phyloP scores from a whole-genome alignment of 805 yeast genomes.

The Suhomyces vadensis region DNA sequence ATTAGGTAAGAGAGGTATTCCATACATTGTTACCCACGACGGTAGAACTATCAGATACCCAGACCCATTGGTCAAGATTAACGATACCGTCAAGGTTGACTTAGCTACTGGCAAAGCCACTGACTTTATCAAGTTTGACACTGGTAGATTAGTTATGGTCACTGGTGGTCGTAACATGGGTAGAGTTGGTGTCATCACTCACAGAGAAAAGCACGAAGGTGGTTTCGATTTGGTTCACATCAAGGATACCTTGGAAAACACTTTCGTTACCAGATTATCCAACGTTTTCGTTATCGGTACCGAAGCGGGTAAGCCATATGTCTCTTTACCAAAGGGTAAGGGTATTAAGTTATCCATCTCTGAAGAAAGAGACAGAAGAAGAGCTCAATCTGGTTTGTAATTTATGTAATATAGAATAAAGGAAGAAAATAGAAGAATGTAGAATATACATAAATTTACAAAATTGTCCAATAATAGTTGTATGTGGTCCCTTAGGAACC shows the following conservation, averaged over 20 bases:
- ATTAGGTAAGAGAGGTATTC: slow-evolving; percentile 97
- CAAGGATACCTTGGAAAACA: slow-evolving; percentile 92
- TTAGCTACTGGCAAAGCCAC: slow-evolving; percentile 93
- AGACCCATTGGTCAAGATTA: slow-evolving; percentile 93
- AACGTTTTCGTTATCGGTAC: slow-evolving; percentile 91
- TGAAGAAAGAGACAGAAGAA: slow-evolving; percentile 98
- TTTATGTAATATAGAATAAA: slow-evolving; percentile 2
- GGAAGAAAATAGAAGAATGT: background rate
- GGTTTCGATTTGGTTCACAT: slow-evolving; percentile 97
- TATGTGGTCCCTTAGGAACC: no score
- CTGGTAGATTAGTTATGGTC: slow-evolving; percentile 86
- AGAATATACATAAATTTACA: no score
- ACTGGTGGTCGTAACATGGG: slow-evolving; percentile 99
- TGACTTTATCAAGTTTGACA: slow-evolving; percentile 87
- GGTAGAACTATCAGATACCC: slow-evolving; percentile 99
- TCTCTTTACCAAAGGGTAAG: slow-evolving; percentile 98
- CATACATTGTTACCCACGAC: slow-evolving; percentile 98
- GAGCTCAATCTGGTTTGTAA: slow-evolving; percentile 60
- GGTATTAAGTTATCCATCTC: slow-evolving; percentile 95
- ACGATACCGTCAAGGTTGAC: slow-evolving; percentile 97
- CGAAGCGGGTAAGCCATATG: slow-evolving; percentile 91
- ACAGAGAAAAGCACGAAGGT: slow-evolving; percentile 98
- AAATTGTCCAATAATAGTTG: no score
- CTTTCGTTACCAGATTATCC: slow-evolving; percentile 90
- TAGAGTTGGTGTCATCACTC: slow-evolving; percentile 92